Conservation (phyloP, 116 monocot genomes). For the Phalaenopsis hybrid region DNA sequence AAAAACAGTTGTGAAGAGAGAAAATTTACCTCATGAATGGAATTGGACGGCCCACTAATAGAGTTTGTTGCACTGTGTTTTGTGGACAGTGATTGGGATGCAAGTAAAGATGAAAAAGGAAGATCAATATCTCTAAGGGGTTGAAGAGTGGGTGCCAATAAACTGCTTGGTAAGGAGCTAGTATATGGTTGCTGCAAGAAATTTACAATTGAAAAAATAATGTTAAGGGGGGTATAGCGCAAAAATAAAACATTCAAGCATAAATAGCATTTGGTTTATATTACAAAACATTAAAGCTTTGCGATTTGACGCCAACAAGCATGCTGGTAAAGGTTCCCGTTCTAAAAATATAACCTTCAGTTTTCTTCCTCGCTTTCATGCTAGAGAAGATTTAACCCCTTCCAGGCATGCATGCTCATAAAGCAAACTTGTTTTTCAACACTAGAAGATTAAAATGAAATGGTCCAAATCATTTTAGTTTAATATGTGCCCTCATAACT, state of each 20-base stretch:
- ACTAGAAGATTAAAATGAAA: too few relatives aligned
- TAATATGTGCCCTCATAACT: too few relatives aligned
- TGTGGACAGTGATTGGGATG: constrained; percentile 53
- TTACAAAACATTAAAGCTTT: not conserved
- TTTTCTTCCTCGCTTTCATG: not conserved
- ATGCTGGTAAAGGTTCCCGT: not conserved
- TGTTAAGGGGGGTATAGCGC: not conserved
- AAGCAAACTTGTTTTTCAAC: too few relatives aligned
- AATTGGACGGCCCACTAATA: constrained; percentile 43
- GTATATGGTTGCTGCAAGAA: constrained; percentile 60
- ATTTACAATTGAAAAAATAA: not conserved
- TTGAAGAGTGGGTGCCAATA: constrained; percentile 42
- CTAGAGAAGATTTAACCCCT: not conserved
- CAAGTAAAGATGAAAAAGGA: constrained; percentile 45
- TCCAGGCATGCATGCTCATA: not conserved
- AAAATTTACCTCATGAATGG: constrained; percentile 60
- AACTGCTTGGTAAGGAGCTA: constrained; percentile 44
- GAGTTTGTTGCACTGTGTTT: constrained; percentile 55
- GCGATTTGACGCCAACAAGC: not conserved
- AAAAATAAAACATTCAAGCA: not conserved
- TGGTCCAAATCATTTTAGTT: not conserved
- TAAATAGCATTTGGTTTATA: not conserved
- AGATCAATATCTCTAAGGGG: constrained; percentile 54
- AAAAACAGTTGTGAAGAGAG: not conserved
- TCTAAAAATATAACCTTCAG: not conserved